Base-by-base conservation (phyloP, 2,329 filamentous ascomycete genomes). In the Aaosphaeria arxii region DNA sequence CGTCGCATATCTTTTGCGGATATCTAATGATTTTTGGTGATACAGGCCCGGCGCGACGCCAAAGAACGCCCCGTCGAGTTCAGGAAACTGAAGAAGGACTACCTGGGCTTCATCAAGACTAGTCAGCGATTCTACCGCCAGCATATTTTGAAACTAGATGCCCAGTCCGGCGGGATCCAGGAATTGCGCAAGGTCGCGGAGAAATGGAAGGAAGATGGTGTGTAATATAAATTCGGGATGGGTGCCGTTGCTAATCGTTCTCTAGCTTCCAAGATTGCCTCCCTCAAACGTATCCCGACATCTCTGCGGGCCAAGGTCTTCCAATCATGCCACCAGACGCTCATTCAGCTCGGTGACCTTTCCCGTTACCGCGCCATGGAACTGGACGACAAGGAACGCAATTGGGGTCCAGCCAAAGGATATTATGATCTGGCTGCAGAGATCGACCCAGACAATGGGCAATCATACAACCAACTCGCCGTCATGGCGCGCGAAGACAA, bases 301-400 rank as follows among this genome's bases (percentile, higher is more conserved):
- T 76, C 41, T 64, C 78, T 89, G 44, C 78, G 79, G 50, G 68
- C 73, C n/a, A 73, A 78, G 54, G 81, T 95, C 48, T 75, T 89
- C 38, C 74, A 78, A 47, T 91, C 89, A 4, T 95, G 89, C 66
- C 88, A 96, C 71, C 82, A 85, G 47, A 90, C 88, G 4, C 77
- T 97, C 47, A 86, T 96, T 50, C 89, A 87, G 56, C 81, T 97
- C 7, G 94, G 94, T 32, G 94, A 99, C 67, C 78, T 99, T 42
- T 89, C 89, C 43, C 85, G 94, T 53, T 99, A 96, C 71, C 86
- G 91, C 51, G 83, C 84, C 58, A 79, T 78, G 46, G 88, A 92
- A 63, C 76, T 89, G 49, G 63, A 67, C 43, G 64, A 69, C 45
- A 91, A 88, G 67, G 81, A 84, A 54, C 84, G 85, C 45, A 88